Evolutionary conservation across 2,329 filamentous ascomycete species (phyloP).

Genomic region (Fusarium tuaranense): DNA sequence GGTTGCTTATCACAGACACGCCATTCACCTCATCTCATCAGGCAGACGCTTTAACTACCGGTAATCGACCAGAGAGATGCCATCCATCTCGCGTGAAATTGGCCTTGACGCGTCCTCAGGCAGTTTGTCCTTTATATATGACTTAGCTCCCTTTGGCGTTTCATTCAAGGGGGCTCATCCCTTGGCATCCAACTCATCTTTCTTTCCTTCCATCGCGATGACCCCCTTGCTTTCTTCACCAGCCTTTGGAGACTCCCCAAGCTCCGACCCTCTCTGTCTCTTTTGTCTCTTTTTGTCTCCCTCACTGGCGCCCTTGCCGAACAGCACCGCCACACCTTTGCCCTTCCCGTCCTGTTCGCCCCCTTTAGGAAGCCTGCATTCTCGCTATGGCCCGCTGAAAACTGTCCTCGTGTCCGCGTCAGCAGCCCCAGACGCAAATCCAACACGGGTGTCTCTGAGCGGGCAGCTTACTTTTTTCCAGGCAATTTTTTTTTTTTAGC

Average conservation of each 20-base stretch:
- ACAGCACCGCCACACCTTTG: conserved; percentile 13
- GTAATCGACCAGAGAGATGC: background rate
- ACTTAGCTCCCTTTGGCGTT: conserved; percentile 2
- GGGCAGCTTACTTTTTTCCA: conserved; percentile 10
- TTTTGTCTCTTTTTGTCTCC: background rate
- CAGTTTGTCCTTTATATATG: conserved; percentile 1
- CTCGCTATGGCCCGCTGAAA: conserved; percentile 14
- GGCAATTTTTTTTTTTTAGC: conserved; percentile 5
- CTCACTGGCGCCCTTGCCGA: conserved; percentile 1
- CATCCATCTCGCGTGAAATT: background rate
- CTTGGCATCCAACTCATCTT: conserved; percentile 4
- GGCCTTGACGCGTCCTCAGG: background rate
- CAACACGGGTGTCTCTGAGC: conserved; percentile 2
- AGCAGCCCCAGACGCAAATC: conserved; percentile 22
- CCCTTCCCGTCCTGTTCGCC: background rate
- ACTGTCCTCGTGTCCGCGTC: conserved; percentile 36
- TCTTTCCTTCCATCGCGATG: background rate
- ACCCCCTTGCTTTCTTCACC: background rate
- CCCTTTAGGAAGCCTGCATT: conserved; percentile 17
- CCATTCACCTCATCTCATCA: conserved; percentile 6
- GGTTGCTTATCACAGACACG: conserved; percentile 13
- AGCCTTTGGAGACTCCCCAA: background rate
- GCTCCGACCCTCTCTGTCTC: background rate
- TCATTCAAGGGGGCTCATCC: conserved; percentile 6
- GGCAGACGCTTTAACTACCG: background rate